phyloP scores from a whole-genome alignment of 208 protist species.

The Crithidia thermophila region DNA sequence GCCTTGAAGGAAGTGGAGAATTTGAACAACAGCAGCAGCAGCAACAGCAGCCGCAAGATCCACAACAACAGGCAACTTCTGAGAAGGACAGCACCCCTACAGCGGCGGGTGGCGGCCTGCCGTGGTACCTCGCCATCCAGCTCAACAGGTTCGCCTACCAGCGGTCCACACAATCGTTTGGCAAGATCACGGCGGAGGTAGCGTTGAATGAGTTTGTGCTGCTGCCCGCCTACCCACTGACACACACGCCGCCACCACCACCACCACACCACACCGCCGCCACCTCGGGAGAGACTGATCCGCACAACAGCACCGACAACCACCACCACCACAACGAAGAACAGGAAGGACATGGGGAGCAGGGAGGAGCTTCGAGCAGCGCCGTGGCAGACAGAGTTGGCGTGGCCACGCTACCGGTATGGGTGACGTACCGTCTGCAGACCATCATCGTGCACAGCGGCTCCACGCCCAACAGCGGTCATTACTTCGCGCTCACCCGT shows the following conservation, averaged over 20 bases:
- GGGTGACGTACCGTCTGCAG: conserved; percentile 53
- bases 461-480: conserved; percentile 54
- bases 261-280: background rate
- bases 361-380: background rate
- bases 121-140: conserved; percentile 58
- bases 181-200: conserved; percentile 57
- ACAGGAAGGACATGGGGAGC: conserved; percentile 7
- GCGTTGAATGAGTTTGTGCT: conserved; percentile 54
- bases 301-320: background rate
- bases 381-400: background rate
- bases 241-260: background rate
- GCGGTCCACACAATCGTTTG: conserved; percentile 32
- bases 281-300: background rate
- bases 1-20: background rate
- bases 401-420: conserved; percentile 6
- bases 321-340: conserved; percentile 5
- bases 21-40: background rate
- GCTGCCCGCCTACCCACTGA: conserved; percentile 30
- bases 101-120: conserved; percentile 33
- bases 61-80: no score
- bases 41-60: background rate
- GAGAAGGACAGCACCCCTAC: background rate
- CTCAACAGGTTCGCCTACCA: conserved; percentile 71
- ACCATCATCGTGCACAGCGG: conserved; percentile 76
- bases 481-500: conserved; percentile 59